A percentile compares a stretch with the other conserved stretches of the same genome.
These are phyloP conservation scores for Lyophyllum semitale DNA, from an alignment of 768 basidiomycete genomes.

Conservation along the genomic window DNA sequence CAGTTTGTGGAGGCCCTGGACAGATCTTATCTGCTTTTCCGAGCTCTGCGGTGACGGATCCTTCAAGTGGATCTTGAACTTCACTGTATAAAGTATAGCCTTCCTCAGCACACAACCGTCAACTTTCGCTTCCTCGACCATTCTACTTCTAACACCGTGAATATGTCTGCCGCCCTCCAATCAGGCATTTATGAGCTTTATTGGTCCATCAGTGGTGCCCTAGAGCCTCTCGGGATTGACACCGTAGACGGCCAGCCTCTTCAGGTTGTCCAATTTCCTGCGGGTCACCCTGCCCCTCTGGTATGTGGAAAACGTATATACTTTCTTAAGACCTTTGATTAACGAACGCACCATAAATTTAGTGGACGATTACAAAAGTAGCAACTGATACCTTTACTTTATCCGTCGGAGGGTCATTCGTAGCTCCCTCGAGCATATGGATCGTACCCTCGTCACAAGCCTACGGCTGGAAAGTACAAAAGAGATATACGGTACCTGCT, in stretches of 20 bases:
- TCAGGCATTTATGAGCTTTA: slow-evolving; percentile 7
- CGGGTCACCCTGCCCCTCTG: background rate
- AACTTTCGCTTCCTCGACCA: background rate
- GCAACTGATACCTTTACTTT: slow-evolving; percentile 2
- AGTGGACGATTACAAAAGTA: slow-evolving; percentile 1
- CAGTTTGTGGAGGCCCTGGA: background rate
- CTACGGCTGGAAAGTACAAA: background rate
- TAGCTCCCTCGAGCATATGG: slow-evolving; percentile 4
- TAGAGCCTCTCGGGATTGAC: slow-evolving; percentile 1
- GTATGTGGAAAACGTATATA: background rate
- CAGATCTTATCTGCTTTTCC: background rate
- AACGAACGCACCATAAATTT: background rate
- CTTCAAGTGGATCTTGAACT: background rate
- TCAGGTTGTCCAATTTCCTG: slow-evolving; percentile 1
- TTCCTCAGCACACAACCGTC: background rate
- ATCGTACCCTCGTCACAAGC: background rate
- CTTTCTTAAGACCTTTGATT: background rate
- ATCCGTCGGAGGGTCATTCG: background rate
- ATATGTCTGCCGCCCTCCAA: background rate
- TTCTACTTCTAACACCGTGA: background rate
- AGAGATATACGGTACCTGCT: background rate
- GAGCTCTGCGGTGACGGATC: background rate
- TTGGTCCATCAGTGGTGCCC: background rate
- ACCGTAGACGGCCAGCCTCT: slow-evolving; percentile 5
- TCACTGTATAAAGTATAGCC: background rate